A percentile compares a stretch with the other conserved stretches of the same genome.
Conservation (phyloP, 768 basidiomycete species). For the Strobilomyces echinocephalus region DNA sequence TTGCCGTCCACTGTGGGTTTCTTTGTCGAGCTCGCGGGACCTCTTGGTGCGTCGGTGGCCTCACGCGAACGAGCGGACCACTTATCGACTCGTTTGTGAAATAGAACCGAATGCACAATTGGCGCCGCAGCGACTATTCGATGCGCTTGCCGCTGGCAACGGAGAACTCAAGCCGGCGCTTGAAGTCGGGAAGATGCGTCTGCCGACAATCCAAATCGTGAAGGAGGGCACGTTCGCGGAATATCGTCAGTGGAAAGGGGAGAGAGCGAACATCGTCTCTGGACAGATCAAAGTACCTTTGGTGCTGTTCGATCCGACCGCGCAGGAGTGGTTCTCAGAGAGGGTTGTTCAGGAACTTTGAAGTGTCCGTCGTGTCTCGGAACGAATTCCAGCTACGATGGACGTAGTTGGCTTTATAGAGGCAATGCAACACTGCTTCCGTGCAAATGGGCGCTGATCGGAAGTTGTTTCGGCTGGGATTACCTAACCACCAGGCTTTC, state of each 20-base stretch:
- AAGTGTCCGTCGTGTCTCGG: neutral
- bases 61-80: neutral
- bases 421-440: no score
- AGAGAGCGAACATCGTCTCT: neutral
- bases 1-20: conserved; percentile 7
- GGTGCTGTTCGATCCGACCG: neutral
- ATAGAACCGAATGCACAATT: conserved; percentile 1
- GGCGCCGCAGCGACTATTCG: conserved; percentile 5
- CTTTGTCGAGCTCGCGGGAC: conserved; percentile 7
- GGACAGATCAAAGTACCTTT: neutral
- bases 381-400: neutral
- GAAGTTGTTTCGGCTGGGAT: neutral
- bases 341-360: neutral
- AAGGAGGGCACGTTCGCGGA: conserved; percentile 14
- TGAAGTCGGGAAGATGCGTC: neutral
- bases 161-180: neutral
- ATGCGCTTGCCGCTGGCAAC: neutral
- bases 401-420: no score
- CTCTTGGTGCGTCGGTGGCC: conserved; percentile 3
- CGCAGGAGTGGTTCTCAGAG: neutral
- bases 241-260: conserved; percentile 10
- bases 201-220: neutral
- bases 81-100: neutral
- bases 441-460: no score
- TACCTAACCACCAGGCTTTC: no score